A percentile compares a stretch with the other conserved stretches of the same genome.
These are phyloP conservation scores for Gentiana dahurica DNA, from an alignment of 257 asterid species.

Conservation along the genomic window DNA sequence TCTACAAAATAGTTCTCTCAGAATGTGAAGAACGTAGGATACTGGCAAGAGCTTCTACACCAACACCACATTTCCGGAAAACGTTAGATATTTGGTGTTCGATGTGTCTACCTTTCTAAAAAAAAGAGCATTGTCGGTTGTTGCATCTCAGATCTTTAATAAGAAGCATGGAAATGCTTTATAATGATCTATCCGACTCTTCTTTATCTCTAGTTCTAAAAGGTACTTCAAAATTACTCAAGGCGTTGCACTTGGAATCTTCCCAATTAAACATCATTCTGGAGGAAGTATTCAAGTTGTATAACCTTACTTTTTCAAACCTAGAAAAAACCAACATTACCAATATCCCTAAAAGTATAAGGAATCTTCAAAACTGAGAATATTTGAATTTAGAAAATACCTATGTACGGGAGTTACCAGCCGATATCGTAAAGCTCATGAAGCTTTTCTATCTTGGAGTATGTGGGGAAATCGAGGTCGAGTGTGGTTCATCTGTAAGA, in stretches of 20 bases:
- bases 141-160: not conserved
- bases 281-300: not conserved
- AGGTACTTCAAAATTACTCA: constrained; percentile 1
- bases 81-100: constrained; percentile 3
- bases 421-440: not conserved
- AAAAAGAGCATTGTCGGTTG: too few species aligned
- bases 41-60: not conserved
- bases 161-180: not conserved
- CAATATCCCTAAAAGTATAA: constrained; percentile 4
- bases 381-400: constrained; percentile 2
- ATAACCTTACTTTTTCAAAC: constrained; percentile 2
- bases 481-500: too few species aligned
- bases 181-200: not conserved
- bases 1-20: not conserved
- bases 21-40: constrained; percentile 1
- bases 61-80: not conserved
- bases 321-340: not conserved
- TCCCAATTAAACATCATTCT: not conserved
- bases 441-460: not conserved
- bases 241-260: not conserved
- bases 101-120: not conserved
- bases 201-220: not conserved
- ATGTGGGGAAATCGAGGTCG: not conserved
- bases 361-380: constrained; percentile 11
- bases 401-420: constrained; percentile 5